Conservation (phyloP, 306 rosid species). For the Benincasa hispida region DNA sequence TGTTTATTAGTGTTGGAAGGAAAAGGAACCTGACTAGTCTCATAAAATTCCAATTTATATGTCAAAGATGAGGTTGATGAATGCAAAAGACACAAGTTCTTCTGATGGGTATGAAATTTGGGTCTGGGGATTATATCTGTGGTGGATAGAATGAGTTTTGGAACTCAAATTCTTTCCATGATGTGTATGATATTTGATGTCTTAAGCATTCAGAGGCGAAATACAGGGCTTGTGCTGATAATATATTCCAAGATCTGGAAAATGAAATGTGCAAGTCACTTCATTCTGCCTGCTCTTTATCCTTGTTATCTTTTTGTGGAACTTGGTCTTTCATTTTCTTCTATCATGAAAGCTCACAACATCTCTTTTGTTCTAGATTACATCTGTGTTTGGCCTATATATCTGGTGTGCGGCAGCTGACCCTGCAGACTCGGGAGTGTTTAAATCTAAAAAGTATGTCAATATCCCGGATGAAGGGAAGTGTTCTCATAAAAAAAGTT, state of each 20-base stretch:
- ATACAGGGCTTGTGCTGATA: background rate
- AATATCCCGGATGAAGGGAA: slow-evolving; percentile 42
- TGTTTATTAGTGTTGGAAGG: background rate
- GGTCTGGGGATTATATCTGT: background rate
- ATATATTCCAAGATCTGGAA: background rate
- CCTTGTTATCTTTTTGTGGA: background rate
- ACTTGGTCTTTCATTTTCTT: background rate
- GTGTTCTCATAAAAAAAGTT: slow-evolving; percentile 30
- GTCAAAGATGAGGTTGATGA: background rate
- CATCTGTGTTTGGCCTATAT: slow-evolving; percentile 74
- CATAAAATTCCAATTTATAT: background rate
- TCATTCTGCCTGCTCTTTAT: background rate
- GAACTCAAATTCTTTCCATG: background rate
- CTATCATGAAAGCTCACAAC: slow-evolving; percentile 5
- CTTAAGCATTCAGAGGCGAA: background rate
- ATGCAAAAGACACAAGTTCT: background rate
- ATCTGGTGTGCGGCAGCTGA: slow-evolving; percentile 98
- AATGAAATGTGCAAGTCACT: background rate
- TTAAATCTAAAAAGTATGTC: slow-evolving; percentile 77
- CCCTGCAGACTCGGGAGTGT: slow-evolving; percentile 94
- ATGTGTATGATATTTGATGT: background rate
- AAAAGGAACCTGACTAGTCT: background rate
- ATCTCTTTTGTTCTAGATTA: slow-evolving; percentile 47
- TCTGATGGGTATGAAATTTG: background rate
- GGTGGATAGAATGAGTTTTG: background rate